Base-by-base conservation (phyloP, 73 alveolate genomes). In the Paramecium primaurelia region DNA sequence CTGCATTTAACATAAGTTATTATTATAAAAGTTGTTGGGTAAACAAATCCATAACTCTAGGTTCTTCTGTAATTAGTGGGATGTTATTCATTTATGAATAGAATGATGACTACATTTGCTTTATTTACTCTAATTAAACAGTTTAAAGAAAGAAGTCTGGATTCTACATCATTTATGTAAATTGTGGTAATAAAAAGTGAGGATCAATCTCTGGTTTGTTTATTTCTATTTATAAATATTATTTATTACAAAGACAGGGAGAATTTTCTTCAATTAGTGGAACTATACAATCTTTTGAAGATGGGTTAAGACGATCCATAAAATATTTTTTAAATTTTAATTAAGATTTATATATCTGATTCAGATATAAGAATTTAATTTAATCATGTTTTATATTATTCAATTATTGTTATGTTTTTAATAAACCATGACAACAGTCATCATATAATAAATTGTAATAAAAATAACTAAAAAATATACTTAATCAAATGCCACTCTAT, bases 271-370 rank as follows among this genome's bases (percentile, higher is more conserved):
- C 91, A 32, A 32, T 32, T 10, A 80, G 73, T 9, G 91, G 47
- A 38, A 80, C 73, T 20, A 80, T 80, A 18, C 91, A 80, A 80
- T 80, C 91, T 49, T 26, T 80, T 40, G 71, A 26, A 20, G 71
- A 40, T 30, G 87, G 60, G 87, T 73, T 73, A 18, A 32, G 51
- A 45, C 91, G 91, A 26, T 80, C 91, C 91, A 80, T 80, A 18
- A 25, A 20, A 32, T 45, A 10, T 8, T 80, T 45, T 45, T 45
- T 45, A 80, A 80, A 80, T 45, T 80, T 80, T 80, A 80, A 80
- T 80, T 80, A 80, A 80, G 91, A 80, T 80, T 80, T 80, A 22
- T 80, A 42, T 34, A 80, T 80, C 91, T 80, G 91, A 80, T 26
- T 44, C 91, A 80, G 91, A 80, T 80, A 80, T 80, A 34, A 73